A percentile compares a stretch with the other conserved stretches of the same genome.
Evolutionary conservation across 768 basidiomycete genomes (phyloP).

Genomic region (Tricholoma terreum): DNA sequence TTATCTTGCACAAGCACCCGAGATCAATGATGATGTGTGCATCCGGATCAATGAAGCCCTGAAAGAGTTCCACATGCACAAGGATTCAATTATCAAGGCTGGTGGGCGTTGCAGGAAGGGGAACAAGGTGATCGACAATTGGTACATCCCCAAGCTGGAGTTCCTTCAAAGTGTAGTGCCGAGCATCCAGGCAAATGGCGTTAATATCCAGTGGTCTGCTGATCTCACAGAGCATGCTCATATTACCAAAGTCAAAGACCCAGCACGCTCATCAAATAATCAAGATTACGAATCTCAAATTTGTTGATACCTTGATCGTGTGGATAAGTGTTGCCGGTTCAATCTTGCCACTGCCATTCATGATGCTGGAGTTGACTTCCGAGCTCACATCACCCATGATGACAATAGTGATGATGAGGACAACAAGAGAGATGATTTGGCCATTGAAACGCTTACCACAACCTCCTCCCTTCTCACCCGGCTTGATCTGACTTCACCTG

Average conservation of each 20-base stretch:
- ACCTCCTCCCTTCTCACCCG: background rate
- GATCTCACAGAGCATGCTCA: constrained; percentile 33
- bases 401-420: constrained; percentile 2
- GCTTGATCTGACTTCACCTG: background rate
- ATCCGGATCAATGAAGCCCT: background rate
- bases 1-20: background rate
- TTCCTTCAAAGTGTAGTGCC: constrained; percentile 30
- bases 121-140: constrained; percentile 27
- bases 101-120: constrained; percentile 23
- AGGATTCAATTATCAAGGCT: constrained; percentile 22
- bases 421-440: background rate
- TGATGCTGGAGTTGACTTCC: constrained; percentile 6
- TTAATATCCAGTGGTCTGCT: constrained; percentile 31
- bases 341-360: constrained; percentile 21
- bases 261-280: constrained; percentile 27
- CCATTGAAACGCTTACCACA: background rate
- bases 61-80: background rate
- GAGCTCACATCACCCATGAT: background rate
- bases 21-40: background rate
- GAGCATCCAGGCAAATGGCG: constrained; percentile 28
- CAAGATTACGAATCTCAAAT: constrained; percentile 34
- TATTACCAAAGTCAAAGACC: constrained; percentile 31
- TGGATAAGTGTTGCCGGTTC: constrained; percentile 28
- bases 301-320: constrained; percentile 26
- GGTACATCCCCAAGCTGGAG: constrained; percentile 42